phyloP scores from a whole-genome alignment of 2,329 filamentous ascomycete genomes.

The Colletotrichum sp. region DNA sequence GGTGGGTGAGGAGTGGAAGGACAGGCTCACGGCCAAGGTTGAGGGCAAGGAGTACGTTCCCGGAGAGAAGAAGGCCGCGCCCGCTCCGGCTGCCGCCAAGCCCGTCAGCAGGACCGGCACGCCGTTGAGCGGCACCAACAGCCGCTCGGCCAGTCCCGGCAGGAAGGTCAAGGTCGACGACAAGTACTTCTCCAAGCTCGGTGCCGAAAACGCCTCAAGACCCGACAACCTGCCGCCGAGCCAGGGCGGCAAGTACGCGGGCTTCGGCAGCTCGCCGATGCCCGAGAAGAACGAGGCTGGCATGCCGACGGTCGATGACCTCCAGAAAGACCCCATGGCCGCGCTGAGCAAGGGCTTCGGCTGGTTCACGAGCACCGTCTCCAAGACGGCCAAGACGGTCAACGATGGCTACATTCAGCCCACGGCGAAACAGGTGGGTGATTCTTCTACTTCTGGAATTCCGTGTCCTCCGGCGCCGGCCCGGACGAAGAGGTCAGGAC shows the following conservation, averaged over 20 bases:
- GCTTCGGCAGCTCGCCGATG: conserved; percentile 82
- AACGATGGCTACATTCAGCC: conserved; percentile 94
- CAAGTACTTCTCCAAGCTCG: conserved; percentile 86
- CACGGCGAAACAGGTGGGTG: conserved; percentile 80
- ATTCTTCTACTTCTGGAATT: conserved; percentile 14
- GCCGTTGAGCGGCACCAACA: conserved; percentile 43
- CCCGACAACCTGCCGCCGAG: conserved; percentile 79
- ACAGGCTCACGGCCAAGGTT: conserved; percentile 83
- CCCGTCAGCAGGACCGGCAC: conserved; percentile 44
- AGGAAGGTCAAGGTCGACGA: conserved; percentile 75
- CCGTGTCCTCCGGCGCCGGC: conserved; percentile 12
- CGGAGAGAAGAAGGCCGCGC: conserved; percentile 61
- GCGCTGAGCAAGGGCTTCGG: conserved; percentile 92
- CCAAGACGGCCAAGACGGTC: conserved; percentile 88
- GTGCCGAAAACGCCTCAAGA: conserved; percentile 80
- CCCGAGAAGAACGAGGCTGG: conserved; percentile 49
- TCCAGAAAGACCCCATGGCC: conserved; percentile 88
- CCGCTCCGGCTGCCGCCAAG: conserved; percentile 32
- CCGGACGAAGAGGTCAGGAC: conserved; percentile 7
- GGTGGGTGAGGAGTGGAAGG: conserved; percentile 94
- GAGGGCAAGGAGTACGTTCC: conserved; percentile 88
- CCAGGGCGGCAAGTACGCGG: conserved; percentile 90
- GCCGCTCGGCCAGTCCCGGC: conserved; percentile 44
- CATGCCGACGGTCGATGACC: conserved; percentile 79
- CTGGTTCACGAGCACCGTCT: conserved; percentile 88